Evolutionary conservation across 495 filamentous ascomycete species (phyloP).

Genomic region (Hypoxylon trugodes): DNA sequence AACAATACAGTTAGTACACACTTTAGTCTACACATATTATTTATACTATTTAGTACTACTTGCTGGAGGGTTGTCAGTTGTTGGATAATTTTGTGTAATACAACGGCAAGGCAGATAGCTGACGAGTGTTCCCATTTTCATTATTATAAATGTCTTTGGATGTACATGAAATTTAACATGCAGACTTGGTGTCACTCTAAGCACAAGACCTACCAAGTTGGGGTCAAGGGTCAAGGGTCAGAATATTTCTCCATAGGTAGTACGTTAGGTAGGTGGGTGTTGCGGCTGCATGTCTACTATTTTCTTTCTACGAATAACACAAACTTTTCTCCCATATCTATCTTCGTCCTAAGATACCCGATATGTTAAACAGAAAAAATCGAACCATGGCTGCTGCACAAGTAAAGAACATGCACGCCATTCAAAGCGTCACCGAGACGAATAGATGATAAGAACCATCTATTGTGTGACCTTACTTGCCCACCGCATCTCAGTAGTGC

Average conservation of each 20-base stretch:
- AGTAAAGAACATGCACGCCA: slow-evolving; percentile 8
- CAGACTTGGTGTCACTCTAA: slow-evolving; percentile 28
- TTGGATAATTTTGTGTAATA: not conserved
- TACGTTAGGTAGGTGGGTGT: not conserved
- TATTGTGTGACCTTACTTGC: slow-evolving; percentile 32
- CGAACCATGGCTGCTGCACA: not conserved
- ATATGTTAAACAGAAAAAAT: not conserved
- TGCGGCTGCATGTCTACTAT: not conserved
- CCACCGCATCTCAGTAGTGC: slow-evolving; percentile 12
- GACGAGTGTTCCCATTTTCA: slow-evolving; percentile 18
- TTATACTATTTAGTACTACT: not conserved
- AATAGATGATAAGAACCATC: slow-evolving; percentile 3
- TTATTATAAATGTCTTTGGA: too few species aligned
- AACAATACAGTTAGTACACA: slow-evolving; percentile 12
- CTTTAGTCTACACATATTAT: not conserved
- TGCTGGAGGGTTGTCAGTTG: not conserved
- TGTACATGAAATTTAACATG: slow-evolving; percentile 20
- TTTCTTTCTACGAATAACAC: too few species aligned
- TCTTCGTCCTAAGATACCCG: too few species aligned
- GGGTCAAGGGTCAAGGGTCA: too few species aligned
- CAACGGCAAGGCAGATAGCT: not conserved
- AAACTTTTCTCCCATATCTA: too few species aligned
- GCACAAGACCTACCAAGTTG: slow-evolving; percentile 22
- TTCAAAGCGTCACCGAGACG: slow-evolving; percentile 18
- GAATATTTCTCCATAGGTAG: too few species aligned